phyloP scores from a whole-genome alignment of 208 protist species.

The Leishmania gerbilli region DNA sequence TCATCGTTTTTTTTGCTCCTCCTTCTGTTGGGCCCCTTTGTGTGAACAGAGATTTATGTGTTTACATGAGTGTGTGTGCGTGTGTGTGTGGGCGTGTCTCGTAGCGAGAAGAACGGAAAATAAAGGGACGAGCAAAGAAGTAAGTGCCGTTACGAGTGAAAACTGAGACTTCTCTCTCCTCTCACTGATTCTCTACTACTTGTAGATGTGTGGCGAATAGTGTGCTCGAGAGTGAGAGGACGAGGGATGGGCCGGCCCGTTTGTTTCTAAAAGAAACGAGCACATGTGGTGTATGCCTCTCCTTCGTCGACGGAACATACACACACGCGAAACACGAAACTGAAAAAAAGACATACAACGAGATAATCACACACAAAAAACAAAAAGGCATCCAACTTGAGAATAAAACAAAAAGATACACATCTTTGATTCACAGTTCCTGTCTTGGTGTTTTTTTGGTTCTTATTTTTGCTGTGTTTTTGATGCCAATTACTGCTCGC shows the following conservation, averaged over 20 bases:
- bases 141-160: background rate
- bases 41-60: background rate
- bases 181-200: background rate
- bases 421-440: background rate
- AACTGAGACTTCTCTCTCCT: background rate
- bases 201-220: background rate
- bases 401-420: background rate
- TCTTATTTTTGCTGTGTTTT: background rate
- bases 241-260: background rate
- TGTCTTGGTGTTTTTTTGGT: background rate
- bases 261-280: background rate
- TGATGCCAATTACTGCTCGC: background rate
- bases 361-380: background rate
- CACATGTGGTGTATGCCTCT: background rate
- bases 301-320: background rate
- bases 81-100: background rate
- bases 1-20: background rate
- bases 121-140: too few species aligned
- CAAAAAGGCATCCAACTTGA: background rate
- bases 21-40: background rate
- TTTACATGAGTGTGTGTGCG: slow-evolving; percentile 2
- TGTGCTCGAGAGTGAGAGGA: background rate
- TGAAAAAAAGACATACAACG: background rate
- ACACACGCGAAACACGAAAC: background rate
- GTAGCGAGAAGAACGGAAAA: background rate